Conservation (phyloP, 2,329 filamentous ascomycete species). For the Tolypocladium sp. region DNA sequence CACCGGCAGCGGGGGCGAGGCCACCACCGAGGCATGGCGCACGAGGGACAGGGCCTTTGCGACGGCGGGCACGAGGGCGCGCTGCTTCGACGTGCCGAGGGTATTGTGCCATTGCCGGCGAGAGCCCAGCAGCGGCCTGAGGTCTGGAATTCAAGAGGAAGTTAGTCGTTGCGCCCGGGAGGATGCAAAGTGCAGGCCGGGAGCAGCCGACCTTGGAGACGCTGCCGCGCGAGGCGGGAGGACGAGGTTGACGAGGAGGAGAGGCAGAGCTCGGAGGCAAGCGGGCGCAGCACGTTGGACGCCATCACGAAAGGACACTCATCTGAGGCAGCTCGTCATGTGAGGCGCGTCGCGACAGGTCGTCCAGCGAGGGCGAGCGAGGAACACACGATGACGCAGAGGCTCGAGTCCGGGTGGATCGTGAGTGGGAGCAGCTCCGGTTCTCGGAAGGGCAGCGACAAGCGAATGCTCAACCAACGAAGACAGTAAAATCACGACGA, state of each 20-base stretch:
- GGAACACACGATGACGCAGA: background rate
- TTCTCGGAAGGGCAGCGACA: background rate
- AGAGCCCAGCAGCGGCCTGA: conserved; percentile 9
- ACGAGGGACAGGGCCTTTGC: conserved; percentile 26
- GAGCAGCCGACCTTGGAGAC: conserved; percentile 10
- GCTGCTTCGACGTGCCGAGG: conserved; percentile 15
- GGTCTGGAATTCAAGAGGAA: conserved; percentile 6
- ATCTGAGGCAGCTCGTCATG: conserved; percentile 14
- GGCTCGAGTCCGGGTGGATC: background rate
- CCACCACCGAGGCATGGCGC: conserved; percentile 26
- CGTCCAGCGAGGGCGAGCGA: background rate
- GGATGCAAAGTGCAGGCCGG: background rate
- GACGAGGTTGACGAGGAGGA: conserved; percentile 13
- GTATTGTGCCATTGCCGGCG: conserved; percentile 31
- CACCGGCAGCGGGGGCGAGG: conserved; percentile 12
- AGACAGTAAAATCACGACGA: background rate
- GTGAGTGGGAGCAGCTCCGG: background rate
- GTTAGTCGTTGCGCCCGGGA: background rate
- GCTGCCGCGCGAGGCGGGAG: conserved; percentile 13
- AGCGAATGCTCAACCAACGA: background rate
- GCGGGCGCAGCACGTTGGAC: conserved; percentile 22
- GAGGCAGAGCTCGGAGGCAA: conserved; percentile 20
- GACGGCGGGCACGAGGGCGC: conserved; percentile 15
- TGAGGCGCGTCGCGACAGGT: background rate
- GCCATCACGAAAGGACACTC: conserved; percentile 22